These are phyloP conservation scores for Claviceps capensis DNA, from an alignment of 2,329 filamentous ascomycete genomes.

Conservation along the genomic window DNA sequence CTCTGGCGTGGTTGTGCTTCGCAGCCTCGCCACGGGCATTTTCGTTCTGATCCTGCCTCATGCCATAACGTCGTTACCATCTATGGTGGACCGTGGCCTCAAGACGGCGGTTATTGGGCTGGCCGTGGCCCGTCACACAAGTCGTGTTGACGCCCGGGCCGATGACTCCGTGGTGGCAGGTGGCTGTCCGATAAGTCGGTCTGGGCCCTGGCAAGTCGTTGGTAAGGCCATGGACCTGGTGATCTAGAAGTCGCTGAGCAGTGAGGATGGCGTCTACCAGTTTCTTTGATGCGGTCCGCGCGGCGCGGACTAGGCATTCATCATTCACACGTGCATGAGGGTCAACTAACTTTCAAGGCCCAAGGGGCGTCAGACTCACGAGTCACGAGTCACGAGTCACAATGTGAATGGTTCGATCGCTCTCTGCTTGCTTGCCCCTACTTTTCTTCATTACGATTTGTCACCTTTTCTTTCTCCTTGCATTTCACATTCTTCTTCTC, in stretches of 20 bases:
- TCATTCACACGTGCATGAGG: too few species aligned
- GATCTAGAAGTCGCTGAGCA: constrained; percentile 25
- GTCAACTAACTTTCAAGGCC: too few species aligned
- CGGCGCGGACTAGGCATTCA: constrained; percentile 15
- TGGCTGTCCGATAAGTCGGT: constrained; percentile 28
- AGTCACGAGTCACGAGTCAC: too few species aligned
- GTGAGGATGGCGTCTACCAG: constrained; percentile 28
- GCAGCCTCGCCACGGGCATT: constrained; percentile 26
- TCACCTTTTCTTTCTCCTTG: too few species aligned
- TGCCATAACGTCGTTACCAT: constrained; percentile 13
- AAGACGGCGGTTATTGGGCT: constrained; percentile 26
- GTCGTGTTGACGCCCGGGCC: constrained; percentile 21
- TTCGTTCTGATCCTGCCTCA: constrained; percentile 31
- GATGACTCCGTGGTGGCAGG: constrained; percentile 26
- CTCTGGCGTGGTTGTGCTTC: constrained; percentile 26
- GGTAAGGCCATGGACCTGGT: constrained; percentile 18
- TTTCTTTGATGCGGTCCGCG: constrained; percentile 25
- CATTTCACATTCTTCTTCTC: too few species aligned
- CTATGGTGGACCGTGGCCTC: constrained; percentile 24
- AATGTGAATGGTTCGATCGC: too few species aligned
- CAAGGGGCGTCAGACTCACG: too few species aligned
- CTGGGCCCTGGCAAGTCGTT: constrained; percentile 22
- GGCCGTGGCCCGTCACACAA: constrained; percentile 27
- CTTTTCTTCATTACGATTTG: background rate
- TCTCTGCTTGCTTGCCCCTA: too few species aligned